Conservation (phyloP, 345 rosid genomes). For the Eucalyptus rudis region DNA sequence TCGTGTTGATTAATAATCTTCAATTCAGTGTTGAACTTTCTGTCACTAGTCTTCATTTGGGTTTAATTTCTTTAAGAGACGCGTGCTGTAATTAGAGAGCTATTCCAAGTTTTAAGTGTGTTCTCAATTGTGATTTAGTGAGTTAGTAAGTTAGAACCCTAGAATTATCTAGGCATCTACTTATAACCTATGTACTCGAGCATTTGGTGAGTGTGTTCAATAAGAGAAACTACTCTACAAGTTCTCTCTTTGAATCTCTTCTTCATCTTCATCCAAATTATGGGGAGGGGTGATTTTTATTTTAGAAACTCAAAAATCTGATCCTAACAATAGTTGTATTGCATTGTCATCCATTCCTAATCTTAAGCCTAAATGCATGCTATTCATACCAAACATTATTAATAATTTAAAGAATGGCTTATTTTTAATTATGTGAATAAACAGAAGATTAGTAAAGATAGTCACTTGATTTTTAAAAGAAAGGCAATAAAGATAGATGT, state of each 20-base stretch:
- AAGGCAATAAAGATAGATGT: neutral
- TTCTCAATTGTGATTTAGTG: neutral
- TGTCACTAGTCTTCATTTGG: neutral
- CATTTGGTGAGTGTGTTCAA: neutral
- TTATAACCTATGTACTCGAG: neutral
- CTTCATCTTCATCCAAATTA: neutral
- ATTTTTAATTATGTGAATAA: neutral
- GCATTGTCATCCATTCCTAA: neutral
- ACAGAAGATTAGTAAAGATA: neutral
- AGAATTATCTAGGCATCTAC: neutral
- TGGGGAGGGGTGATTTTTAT: neutral
- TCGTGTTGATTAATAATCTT: neutral
- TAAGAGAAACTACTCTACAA: neutral
- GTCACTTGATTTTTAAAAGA: neutral
- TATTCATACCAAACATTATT: no score
- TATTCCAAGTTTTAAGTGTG: neutral
- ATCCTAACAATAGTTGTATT: neutral
- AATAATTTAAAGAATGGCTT: neutral
- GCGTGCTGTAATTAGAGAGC: neutral
- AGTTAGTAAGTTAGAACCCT: neutral
- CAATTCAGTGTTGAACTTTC: neutral
- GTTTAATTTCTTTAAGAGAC: neutral
- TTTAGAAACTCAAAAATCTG: neutral
- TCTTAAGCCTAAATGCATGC: neutral
- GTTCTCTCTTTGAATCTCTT: neutral